These are phyloP conservation scores for Elongisporangium anandrum DNA, from an alignment of 352 stramenopile genomes.

Conservation along the genomic window DNA sequence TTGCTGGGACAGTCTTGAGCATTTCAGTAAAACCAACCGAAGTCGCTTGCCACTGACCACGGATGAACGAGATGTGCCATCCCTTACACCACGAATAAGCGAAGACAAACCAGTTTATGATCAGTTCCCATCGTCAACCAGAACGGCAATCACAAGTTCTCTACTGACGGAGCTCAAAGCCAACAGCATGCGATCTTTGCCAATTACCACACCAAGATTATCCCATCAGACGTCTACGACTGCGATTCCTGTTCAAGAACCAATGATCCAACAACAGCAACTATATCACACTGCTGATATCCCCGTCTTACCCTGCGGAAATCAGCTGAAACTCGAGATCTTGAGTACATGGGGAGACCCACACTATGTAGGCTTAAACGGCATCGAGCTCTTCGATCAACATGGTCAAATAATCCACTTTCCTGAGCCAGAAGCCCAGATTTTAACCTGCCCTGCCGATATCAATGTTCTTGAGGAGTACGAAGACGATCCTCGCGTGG, in stretches of 20 bases:
- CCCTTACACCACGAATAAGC: neutral
- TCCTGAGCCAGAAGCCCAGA: slow-evolving; percentile 34
- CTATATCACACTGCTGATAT: slow-evolving; percentile 15
- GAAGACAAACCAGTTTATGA: neutral
- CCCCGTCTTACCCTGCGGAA: slow-evolving; percentile 58
- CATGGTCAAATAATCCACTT: slow-evolving; percentile 52
- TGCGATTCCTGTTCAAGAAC: neutral
- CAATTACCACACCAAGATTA: neutral
- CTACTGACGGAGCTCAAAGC: slow-evolving; percentile 2
- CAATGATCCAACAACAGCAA: neutral
- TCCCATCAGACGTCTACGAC: neutral
- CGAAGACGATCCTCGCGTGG: slow-evolving; percentile 61
- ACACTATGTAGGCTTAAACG: slow-evolving; percentile 88
- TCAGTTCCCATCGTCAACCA: neutral
- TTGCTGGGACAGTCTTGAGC: slow-evolving; percentile 71
- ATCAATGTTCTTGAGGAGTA: slow-evolving; percentile 91
- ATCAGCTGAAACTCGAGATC: slow-evolving; percentile 68
- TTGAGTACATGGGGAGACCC: slow-evolving; percentile 86
- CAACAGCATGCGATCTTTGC: neutral
- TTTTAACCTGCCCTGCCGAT: slow-evolving; percentile 62
- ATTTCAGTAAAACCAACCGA: slow-evolving; percentile 75
- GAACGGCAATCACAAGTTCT: neutral
- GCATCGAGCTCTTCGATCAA: slow-evolving; percentile 86
- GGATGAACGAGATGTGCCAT: slow-evolving; percentile 4
- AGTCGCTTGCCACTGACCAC: slow-evolving; percentile 35